Conservation (phyloP, 192 early-diverging fungal species). For the Podochytrium sp. region DNA sequence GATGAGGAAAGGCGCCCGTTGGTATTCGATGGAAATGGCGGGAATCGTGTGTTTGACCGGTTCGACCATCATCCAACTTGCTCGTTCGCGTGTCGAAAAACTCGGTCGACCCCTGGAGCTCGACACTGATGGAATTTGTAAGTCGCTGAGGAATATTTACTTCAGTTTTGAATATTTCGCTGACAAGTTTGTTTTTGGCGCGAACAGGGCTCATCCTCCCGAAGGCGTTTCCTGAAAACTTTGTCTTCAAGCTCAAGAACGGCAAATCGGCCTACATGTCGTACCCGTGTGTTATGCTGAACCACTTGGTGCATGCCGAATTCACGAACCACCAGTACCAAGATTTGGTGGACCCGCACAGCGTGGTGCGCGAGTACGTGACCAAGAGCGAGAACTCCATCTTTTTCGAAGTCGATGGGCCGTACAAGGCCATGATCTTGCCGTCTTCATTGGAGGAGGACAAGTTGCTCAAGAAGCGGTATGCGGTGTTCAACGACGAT, state of each 20-base stretch:
- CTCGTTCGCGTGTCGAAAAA: constrained; percentile 87
- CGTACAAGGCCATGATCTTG: constrained; percentile 97
- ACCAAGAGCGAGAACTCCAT: constrained; percentile 91
- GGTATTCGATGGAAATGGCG: constrained; percentile 99
- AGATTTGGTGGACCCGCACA: constrained; percentile 53
- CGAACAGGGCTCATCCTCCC: constrained; percentile 99
- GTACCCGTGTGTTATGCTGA: constrained; percentile 98
- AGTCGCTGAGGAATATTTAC: too few species aligned
- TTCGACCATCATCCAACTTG: constrained; percentile 95
- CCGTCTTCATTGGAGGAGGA: constrained; percentile 94
- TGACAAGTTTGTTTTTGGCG: too few species aligned
- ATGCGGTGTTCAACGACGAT: constrained; percentile 96
- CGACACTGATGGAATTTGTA: constrained; percentile 98
- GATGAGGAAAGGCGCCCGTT: constrained; percentile 97
- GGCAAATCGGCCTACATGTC: constrained; percentile 86
- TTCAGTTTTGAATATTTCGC: too few species aligned
- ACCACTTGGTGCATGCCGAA: constrained; percentile 92
- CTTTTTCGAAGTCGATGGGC: constrained; percentile 99
- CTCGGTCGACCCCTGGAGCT: constrained; percentile 93
- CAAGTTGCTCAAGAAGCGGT: constrained; percentile 96
- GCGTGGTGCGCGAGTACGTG: constrained; percentile 50
- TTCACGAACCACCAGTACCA: constrained; percentile 99
- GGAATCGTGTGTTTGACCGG: constrained; percentile 98
- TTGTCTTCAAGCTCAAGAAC: constrained; percentile 77
- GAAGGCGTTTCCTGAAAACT: constrained; percentile 90